Percentiles rank a stretch among this genome's conserved stretches.
phyloP scores from a whole-genome alignment of 1,284 basidiomycete genomes.

The Pseudozyma thailandica region DNA sequence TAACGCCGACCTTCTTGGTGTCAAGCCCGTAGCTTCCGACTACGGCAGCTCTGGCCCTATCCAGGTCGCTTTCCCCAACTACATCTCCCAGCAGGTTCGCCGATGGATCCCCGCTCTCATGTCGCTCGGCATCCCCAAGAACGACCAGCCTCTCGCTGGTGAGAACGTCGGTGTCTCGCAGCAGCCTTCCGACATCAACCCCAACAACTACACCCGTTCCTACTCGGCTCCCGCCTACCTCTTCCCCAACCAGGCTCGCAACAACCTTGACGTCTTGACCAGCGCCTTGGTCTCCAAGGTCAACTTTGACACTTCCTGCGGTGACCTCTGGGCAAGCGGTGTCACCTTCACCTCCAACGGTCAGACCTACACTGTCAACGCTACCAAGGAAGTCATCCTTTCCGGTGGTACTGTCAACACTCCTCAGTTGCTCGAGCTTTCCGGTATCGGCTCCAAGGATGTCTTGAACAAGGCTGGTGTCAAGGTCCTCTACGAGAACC shows the following conservation, averaged over 20 bases:
- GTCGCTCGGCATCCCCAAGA: slow-evolving; percentile 48
- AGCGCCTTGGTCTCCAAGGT: slow-evolving; percentile 56
- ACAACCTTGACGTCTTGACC: slow-evolving; percentile 57
- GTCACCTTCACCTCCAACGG: slow-evolving; percentile 50
- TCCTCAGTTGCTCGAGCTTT: slow-evolving; percentile 71
- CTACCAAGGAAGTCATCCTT: slow-evolving; percentile 58
- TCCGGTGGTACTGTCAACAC: slow-evolving; percentile 60
- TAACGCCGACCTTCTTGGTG: slow-evolving; percentile 50
- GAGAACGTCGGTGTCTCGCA: slow-evolving; percentile 60
- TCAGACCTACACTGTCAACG: slow-evolving; percentile 51
- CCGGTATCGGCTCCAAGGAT: slow-evolving; percentile 71
- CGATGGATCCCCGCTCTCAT: slow-evolving; percentile 51
- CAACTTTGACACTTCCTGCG: slow-evolving; percentile 38
- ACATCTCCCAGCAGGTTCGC: slow-evolving; percentile 54
- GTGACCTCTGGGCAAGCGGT: slow-evolving; percentile 36
- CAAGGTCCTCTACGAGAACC: slow-evolving; percentile 52
- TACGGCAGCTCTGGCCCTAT: slow-evolving; percentile 64
- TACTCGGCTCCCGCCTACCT: slow-evolving; percentile 63
- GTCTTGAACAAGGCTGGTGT: slow-evolving; percentile 69
- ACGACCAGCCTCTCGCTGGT: slow-evolving; percentile 54
- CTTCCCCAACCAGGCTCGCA: slow-evolving; percentile 51
- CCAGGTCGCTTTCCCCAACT: slow-evolving; percentile 60
- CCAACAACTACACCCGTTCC: slow-evolving; percentile 58
- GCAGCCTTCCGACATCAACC: slow-evolving; percentile 62
- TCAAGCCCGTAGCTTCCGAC: slow-evolving; percentile 50